Evolutionary conservation across 1,284 basidiomycete species (phyloP).

Genomic region (Schizophyllum commune): DNA sequence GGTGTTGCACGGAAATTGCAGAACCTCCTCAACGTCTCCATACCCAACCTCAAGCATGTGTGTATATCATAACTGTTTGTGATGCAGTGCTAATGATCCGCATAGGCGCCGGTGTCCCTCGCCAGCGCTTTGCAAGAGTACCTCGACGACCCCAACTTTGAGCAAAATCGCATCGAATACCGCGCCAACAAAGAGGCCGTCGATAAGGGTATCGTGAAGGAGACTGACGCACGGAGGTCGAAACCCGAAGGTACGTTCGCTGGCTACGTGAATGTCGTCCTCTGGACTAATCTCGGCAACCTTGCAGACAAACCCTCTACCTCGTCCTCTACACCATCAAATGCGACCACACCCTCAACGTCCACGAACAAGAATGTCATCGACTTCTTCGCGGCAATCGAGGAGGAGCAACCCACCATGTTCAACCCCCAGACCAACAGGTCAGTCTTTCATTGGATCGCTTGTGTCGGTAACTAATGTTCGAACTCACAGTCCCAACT

Average conservation of each 20-base stretch:
- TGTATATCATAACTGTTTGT: conserved; percentile 20
- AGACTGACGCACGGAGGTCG: not conserved
- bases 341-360: conserved; percentile 2
- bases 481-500: conserved; percentile 36
- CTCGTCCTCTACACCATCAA: conserved; percentile 6
- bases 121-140: conserved; percentile 95
- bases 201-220: conserved; percentile 33
- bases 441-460: conserved; percentile 22
- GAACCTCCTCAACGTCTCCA: conserved; percentile 86
- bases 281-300: too few species aligned
- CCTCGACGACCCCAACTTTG: conserved; percentile 92
- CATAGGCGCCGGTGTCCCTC: conserved; percentile 86
- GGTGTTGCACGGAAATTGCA: conserved; percentile 90
- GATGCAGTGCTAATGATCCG: not conserved
- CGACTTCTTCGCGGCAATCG: conserved; percentile 93
- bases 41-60: conserved; percentile 92
- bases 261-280: too few species aligned
- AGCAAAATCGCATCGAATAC: conserved; percentile 90
- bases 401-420: conserved; percentile 72
- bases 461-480: conserved; percentile 7
- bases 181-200: conserved; percentile 76
- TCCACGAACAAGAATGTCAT: conserved; percentile 33
- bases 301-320: not conserved
- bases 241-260: conserved; percentile 6
- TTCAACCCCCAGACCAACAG: conserved; percentile 58